These are phyloP conservation scores for Passiflora organensis DNA, from an alignment of 345 rosid genomes.

Conservation along the genomic window DNA sequence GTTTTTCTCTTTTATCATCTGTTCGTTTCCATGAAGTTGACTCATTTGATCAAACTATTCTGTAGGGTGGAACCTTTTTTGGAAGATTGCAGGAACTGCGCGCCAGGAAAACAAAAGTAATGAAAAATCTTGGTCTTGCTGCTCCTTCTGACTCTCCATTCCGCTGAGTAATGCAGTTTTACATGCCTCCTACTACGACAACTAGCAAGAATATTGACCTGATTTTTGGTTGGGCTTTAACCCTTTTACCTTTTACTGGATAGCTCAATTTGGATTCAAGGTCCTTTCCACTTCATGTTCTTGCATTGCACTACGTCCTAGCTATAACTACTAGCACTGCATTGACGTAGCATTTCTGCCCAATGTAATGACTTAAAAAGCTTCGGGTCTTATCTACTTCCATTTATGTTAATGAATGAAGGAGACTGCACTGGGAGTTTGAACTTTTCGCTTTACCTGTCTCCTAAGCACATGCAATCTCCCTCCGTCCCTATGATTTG, in stretches of 20 bases:
- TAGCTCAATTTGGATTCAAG: neutral
- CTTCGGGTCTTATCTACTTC: too few species aligned
- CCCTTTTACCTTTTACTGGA: too few species aligned
- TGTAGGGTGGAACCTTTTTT: conserved; percentile 19
- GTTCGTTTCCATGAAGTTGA: neutral
- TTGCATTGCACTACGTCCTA: neutral
- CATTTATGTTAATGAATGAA: too few species aligned
- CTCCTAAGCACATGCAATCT: too few species aligned
- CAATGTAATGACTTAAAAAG: too few species aligned
- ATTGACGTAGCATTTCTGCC: too few species aligned
- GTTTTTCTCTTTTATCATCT: neutral
- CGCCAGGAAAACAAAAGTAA: conserved; percentile 46
- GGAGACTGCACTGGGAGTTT: too few species aligned
- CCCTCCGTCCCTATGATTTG: too few species aligned
- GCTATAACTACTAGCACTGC: too few species aligned
- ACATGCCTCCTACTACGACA: conserved; percentile 20
- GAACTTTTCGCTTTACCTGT: too few species aligned
- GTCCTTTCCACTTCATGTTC: too few species aligned
- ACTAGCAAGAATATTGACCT: neutral
- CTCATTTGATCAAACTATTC: conserved; percentile 4
- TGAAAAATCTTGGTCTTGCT: conserved; percentile 50
- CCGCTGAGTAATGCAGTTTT: conserved; percentile 16
- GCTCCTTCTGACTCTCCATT: conserved; percentile 67
- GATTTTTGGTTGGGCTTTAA: neutral
- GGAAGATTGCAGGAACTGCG: conserved; percentile 31